These are phyloP conservation scores for Iris macrosiphon DNA, from an alignment of 106 monocot species.

Conservation along the genomic window DNA sequence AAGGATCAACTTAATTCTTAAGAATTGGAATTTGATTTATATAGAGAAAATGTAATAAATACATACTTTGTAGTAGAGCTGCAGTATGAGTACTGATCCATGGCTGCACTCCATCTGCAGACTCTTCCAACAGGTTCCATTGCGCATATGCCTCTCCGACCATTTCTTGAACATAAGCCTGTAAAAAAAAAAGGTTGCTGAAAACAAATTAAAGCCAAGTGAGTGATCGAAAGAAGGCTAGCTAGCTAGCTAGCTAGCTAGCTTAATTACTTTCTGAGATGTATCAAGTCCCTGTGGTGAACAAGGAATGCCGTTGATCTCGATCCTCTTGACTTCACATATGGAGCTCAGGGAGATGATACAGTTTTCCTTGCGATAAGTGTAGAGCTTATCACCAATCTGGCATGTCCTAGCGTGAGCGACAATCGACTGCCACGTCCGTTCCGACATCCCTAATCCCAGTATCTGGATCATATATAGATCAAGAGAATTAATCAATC, in stretches of 20 bases:
- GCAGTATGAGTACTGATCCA: neutral
- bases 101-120: neutral
- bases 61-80: neutral
- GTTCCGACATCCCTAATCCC: neutral
- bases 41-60: neutral
- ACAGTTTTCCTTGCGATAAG: no score
- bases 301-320: neutral
- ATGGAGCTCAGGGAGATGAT: no score
- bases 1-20: no score
- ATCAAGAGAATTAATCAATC: neutral
- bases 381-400: neutral
- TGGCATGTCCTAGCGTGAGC: neutral
- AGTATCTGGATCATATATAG: neutral
- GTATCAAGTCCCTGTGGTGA: neutral
- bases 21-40: neutral
- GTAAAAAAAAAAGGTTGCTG: neutral
- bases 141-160: neutral
- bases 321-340: no score
- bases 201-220: neutral
- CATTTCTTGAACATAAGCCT: conserved; percentile 1
- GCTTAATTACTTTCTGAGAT: neutral
- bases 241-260: no score
- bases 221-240: neutral
- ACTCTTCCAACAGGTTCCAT: conserved; percentile 1
- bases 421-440: neutral